Percentiles rank a stretch among this genome's conserved stretches.
Conservation (phyloP, 2,329 filamentous ascomycete genomes). For the Cytospora schulzeri region DNA sequence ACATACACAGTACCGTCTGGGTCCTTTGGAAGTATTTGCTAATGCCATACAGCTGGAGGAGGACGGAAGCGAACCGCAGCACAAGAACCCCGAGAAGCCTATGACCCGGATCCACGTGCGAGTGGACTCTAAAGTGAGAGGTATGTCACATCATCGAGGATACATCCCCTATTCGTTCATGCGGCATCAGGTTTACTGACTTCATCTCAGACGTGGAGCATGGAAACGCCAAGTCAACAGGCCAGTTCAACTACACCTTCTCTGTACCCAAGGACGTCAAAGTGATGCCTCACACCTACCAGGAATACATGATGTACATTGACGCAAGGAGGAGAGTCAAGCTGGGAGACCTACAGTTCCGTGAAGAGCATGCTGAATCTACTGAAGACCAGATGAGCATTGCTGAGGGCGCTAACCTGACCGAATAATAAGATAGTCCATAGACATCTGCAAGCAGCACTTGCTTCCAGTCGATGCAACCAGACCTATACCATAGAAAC, state of each 20-base stretch:
- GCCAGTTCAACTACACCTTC: constrained; percentile 74
- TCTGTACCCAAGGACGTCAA: constrained; percentile 41
- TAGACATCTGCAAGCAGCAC: background rate
- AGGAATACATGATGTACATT: constrained; percentile 48
- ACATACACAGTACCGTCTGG: background rate
- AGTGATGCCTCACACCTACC: constrained; percentile 43
- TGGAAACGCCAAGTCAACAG: constrained; percentile 62
- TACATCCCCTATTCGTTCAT: background rate
- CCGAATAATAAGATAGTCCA: constrained; percentile 15
- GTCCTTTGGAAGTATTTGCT: background rate
- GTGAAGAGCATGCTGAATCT: constrained; percentile 25
- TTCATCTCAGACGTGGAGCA: constrained; percentile 58
- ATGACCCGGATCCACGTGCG: constrained; percentile 65
- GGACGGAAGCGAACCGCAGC: constrained; percentile 49
- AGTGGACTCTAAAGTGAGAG: constrained; percentile 69
- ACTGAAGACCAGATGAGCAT: constrained; percentile 9
- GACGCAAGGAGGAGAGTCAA: constrained; percentile 45
- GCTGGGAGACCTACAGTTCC: constrained; percentile 34
- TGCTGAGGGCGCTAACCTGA: constrained; percentile 23
- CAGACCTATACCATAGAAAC: background rate
- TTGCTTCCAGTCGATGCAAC: background rate
- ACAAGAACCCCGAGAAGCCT: constrained; percentile 33
- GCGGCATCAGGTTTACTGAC: constrained; percentile 7
- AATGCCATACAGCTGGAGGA: constrained; percentile 36
- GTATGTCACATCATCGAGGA: constrained; percentile 8